These are phyloP conservation scores for Moesziomyces antarcticus DNA, from an alignment of 1,284 basidiomycete species.

Conservation along the genomic window DNA sequence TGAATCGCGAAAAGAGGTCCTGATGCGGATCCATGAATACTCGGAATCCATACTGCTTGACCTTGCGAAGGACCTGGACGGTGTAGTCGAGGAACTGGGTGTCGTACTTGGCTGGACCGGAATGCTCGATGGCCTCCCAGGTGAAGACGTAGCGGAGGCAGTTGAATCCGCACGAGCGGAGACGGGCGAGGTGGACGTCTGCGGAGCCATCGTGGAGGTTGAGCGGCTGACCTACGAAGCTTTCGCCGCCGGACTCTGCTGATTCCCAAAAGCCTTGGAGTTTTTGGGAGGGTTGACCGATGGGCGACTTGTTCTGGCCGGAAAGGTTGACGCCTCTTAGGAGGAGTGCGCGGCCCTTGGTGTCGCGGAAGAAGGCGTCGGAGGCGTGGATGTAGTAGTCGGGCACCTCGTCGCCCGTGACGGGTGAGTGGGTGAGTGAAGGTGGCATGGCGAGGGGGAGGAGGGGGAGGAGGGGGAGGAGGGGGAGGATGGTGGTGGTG, in stretches of 20 bases:
- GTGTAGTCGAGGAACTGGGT: conserved; percentile 92
- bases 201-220: conserved; percentile 81
- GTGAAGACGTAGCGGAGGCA: conserved; percentile 89
- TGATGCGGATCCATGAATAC: conserved; percentile 97
- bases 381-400: conserved; percentile 56
- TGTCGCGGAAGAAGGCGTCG: conserved; percentile 80
- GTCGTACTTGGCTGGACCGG: conserved; percentile 93
- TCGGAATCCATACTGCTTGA: conserved; percentile 93
- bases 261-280: conserved; percentile 88
- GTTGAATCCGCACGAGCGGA: conserved; percentile 94
- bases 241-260: conserved; percentile 79
- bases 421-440: conserved; percentile 17
- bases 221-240: conserved; percentile 81
- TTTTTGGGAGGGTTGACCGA: conserved; percentile 74
- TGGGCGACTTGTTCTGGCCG: conserved; percentile 85
- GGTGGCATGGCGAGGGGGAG: conserved; percentile 24
- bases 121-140: conserved; percentile 94
- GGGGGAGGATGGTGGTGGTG: neutral
- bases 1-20: conserved; percentile 95
- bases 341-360: conserved; percentile 81
- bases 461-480: neutral
- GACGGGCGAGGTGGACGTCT: conserved; percentile 85
- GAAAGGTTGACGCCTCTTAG: conserved; percentile 93
- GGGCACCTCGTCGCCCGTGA: conserved; percentile 42
- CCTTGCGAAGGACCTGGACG: conserved; percentile 84